Conservation (phyloP, 352 stramenopile genomes). For the Thalassiosira livingstoniorum region DNA sequence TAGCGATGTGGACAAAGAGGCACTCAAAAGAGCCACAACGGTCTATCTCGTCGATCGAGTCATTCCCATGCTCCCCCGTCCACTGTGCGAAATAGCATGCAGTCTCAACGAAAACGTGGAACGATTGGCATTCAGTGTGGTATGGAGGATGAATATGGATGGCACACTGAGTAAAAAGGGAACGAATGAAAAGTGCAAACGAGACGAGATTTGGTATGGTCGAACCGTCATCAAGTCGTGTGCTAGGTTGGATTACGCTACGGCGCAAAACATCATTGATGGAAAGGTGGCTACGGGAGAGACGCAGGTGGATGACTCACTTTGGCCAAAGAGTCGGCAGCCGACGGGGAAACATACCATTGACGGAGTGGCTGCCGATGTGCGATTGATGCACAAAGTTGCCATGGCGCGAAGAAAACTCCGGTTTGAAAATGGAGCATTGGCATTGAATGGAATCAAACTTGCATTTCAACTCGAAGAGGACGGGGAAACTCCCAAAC, state of each 20-base stretch:
- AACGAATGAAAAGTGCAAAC: slow-evolving; percentile 45
- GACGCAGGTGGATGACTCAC: slow-evolving; percentile 79
- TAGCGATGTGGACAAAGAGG: slow-evolving; percentile 94
- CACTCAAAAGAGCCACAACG: slow-evolving; percentile 91
- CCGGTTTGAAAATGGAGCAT: slow-evolving; percentile 91
- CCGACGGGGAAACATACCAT: slow-evolving; percentile 80
- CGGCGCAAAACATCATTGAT: slow-evolving; percentile 96
- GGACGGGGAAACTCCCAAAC: slow-evolving; percentile 90
- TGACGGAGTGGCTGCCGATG: slow-evolving; percentile 83
- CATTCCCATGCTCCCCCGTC: slow-evolving; percentile 96
- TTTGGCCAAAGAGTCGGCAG: slow-evolving; percentile 82
- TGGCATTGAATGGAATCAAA: slow-evolving; percentile 93
- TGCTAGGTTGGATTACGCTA: slow-evolving; percentile 95
- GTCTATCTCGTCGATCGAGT: slow-evolving; percentile 95
- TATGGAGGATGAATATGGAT: slow-evolving; percentile 97
- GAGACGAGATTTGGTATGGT: slow-evolving; percentile 92
- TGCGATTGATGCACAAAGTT: slow-evolving; percentile 86
- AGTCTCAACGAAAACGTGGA: slow-evolving; percentile 97
- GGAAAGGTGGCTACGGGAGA: slow-evolving; percentile 85
- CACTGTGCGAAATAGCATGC: slow-evolving; percentile 96
- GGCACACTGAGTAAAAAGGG: slow-evolving; percentile 89
- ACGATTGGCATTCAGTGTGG: slow-evolving; percentile 93
- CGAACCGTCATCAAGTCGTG: slow-evolving; percentile 98
- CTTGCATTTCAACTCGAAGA: slow-evolving; percentile 93
- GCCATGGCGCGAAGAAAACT: slow-evolving; percentile 87